Conservation (phyloP, 768 basidiomycete species). For the Tricholoma hemisulphureum region DNA sequence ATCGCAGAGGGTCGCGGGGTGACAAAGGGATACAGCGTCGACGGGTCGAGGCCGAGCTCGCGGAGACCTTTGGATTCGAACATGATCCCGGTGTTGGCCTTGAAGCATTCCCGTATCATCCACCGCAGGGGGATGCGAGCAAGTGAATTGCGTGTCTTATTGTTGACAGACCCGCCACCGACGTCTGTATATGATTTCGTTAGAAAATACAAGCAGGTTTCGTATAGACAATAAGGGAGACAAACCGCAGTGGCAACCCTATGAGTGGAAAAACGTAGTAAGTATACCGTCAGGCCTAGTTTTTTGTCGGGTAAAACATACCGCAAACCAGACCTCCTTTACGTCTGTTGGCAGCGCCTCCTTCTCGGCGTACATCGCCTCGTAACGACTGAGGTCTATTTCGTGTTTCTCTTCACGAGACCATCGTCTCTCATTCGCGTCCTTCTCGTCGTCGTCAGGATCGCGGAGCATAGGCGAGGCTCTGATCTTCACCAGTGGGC, state of each 20-base stretch:
- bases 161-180: slow-evolving; percentile 53
- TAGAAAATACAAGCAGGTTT: no score
- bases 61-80: slow-evolving; percentile 50
- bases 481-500: neutral
- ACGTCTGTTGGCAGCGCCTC: slow-evolving; percentile 34
- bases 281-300: neutral
- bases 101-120: slow-evolving; percentile 73
- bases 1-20: slow-evolving; percentile 31
- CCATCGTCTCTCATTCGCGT: neutral
- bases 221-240: no score
- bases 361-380: slow-evolving; percentile 31
- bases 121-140: slow-evolving; percentile 56
- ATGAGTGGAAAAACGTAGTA: slow-evolving; percentile 10
- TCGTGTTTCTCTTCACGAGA: slow-evolving; percentile 17
- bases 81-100: slow-evolving; percentile 54
- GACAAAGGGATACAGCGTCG: slow-evolving; percentile 37
- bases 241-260: slow-evolving; percentile 46
- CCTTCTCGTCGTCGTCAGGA: neutral
- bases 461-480: neutral
- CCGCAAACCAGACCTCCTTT: slow-evolving; percentile 70
- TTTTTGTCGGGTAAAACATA: slow-evolving; percentile 15
- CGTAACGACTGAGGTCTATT: slow-evolving; percentile 25
- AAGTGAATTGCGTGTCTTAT: slow-evolving; percentile 40
- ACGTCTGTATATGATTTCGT: slow-evolving; percentile 37
- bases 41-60: slow-evolving; percentile 43